A percentile compares a stretch with the other conserved stretches of the same genome.
Conservation (phyloP, 75 land plant genomes). For the Sequoia sempervirens region DNA sequence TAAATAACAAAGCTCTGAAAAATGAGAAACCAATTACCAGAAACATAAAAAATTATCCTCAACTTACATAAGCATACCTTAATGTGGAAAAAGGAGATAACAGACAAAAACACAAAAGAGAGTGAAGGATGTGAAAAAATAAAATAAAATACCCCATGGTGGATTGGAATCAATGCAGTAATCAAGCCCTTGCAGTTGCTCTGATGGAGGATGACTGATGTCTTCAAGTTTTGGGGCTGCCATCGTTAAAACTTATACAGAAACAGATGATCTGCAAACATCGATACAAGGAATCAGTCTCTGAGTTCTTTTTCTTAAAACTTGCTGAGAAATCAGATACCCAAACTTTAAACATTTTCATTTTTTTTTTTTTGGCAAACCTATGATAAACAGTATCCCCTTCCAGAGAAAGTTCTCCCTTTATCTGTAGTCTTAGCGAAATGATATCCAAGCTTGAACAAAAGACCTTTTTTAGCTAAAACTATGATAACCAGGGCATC, state of each 20-base stretch:
- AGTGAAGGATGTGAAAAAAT: not conserved
- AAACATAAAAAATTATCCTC: not conserved
- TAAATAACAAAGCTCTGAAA: not conserved
- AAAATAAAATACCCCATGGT: slow-evolving; percentile 64
- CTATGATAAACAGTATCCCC: not conserved
- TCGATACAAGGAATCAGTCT: not conserved
- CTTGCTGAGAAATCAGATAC: not conserved
- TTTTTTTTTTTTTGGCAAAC: not conserved
- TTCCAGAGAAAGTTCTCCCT: not conserved
- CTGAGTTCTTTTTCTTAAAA: not conserved
- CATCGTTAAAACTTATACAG: slow-evolving; percentile 9
- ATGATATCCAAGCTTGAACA: not conserved
- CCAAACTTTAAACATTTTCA: not conserved
- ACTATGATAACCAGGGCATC: not conserved
- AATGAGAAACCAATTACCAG: not conserved
- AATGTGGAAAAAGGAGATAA: not conserved
- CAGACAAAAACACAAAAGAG: not conserved
- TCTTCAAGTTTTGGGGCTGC: slow-evolving; percentile 71
- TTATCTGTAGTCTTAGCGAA: not conserved
- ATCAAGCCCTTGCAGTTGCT: slow-evolving; percentile 81
- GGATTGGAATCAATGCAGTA: slow-evolving; percentile 92
- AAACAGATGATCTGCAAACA: not conserved
- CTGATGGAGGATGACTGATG: slow-evolving; percentile 67
- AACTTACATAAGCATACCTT: not conserved
- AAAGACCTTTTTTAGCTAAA: not conserved